These are phyloP conservation scores for Westerdykella ornata DNA, from an alignment of 2,329 filamentous ascomycete species.

Conservation along the genomic window DNA sequence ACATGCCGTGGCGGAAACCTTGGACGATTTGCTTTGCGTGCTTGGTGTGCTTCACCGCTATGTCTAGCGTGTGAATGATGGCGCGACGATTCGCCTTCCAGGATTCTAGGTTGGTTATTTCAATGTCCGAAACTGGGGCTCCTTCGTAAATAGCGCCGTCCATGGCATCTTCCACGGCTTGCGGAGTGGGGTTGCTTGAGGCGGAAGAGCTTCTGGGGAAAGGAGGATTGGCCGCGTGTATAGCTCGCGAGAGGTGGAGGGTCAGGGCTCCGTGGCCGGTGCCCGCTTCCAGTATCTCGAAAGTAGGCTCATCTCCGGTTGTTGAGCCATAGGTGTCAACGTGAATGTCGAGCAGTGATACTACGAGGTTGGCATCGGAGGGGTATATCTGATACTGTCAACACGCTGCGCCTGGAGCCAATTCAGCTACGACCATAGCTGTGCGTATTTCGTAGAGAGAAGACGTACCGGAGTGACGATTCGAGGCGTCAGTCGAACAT, in stretches of 20 bases:
- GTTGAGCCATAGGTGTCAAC: constrained; percentile 39
- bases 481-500: constrained; percentile 60
- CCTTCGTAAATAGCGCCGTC: constrained; percentile 29
- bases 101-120: constrained; percentile 22
- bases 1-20: constrained; percentile 63
- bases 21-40: constrained; percentile 60
- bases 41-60: constrained; percentile 54
- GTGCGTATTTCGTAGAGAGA: neutral
- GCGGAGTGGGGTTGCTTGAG: constrained; percentile 4
- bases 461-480: constrained; percentile 65
- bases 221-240: constrained; percentile 64
- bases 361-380: constrained; percentile 66
- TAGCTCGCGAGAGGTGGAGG: constrained; percentile 65
- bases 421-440: neutral
- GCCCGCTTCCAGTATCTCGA: constrained; percentile 77
- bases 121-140: constrained; percentile 27
- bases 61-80: constrained; percentile 69
- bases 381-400: constrained; percentile 58
- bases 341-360: constrained; percentile 70
- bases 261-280: constrained; percentile 80
- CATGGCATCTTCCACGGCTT: constrained; percentile 11
- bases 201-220: constrained; percentile 34
- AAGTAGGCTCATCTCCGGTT: constrained; percentile 36
- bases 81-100: constrained; percentile 51
- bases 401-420: neutral